A percentile compares a stretch with the other conserved stretches of the same genome.
These are phyloP conservation scores for Candida ponderosae DNA, from an alignment of 805 yeast species.

Conservation along the genomic window DNA sequence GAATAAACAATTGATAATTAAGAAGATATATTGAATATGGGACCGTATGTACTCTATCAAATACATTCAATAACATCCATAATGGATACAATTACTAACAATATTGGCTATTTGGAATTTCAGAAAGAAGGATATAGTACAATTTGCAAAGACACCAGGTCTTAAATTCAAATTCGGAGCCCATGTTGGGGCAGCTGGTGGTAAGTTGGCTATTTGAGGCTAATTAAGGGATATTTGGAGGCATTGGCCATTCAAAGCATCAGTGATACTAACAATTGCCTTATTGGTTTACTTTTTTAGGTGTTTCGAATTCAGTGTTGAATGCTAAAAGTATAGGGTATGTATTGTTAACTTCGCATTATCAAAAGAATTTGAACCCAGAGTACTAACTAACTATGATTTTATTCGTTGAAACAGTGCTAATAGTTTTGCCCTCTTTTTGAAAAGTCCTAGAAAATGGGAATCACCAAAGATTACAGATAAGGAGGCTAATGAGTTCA, in stretches of 20 bases:
- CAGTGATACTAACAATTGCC: no score
- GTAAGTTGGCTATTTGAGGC: no score
- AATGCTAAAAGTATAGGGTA: constrained; percentile 48
- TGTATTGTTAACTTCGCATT: constrained; percentile 1
- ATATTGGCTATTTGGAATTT: neutral
- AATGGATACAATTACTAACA: no score
- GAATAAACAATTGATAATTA: no score
- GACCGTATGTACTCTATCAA: no score
- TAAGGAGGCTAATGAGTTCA: constrained; percentile 63
- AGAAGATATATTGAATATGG: no score
- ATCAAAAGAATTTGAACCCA: no score
- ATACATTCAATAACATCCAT: no score
- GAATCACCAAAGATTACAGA: constrained; percentile 66
- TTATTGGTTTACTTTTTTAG: constrained; percentile 2
- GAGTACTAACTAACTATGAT: neutral
- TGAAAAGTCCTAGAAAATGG: constrained; percentile 91
- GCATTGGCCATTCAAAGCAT: no score
- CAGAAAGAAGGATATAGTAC: constrained; percentile 8
- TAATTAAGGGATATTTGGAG: no score
- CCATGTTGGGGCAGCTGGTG: constrained; percentile 81
- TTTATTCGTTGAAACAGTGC: constrained; percentile 27
- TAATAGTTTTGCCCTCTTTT: constrained; percentile 83
- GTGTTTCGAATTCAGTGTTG: constrained; percentile 57
- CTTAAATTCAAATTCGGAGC: constrained; percentile 70
- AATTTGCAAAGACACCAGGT: constrained; percentile 33